These are phyloP conservation scores for Macrolepiota albuminosa DNA, from an alignment of 768 basidiomycete species.

Conservation along the genomic window DNA sequence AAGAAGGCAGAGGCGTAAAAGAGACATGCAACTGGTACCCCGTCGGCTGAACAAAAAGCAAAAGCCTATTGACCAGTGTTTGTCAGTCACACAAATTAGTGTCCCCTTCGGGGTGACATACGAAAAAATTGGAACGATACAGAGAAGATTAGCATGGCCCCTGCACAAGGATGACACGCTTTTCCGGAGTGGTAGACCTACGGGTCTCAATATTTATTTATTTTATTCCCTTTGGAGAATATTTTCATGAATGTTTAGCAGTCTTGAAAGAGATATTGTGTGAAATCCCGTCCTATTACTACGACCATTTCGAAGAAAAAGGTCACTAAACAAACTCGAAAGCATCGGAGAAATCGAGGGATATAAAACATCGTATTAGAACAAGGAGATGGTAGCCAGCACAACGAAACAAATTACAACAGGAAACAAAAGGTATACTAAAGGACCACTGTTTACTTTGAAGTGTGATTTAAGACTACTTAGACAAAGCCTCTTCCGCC, in stretches of 20 bases:
- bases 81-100: constrained; percentile 6
- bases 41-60: constrained; percentile 10
- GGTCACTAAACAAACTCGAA: no score
- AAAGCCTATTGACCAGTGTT: constrained; percentile 3
- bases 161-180: constrained; percentile 99
- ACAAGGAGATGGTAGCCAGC: constrained; percentile 78
- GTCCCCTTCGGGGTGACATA: constrained; percentile 92
- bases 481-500: constrained; percentile 85
- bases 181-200: constrained; percentile 83
- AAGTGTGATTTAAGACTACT: constrained; percentile 12
- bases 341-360: constrained; percentile 76
- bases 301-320: no score
- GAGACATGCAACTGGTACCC: not conserved
- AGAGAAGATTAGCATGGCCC: constrained; percentile 99
- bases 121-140: constrained; percentile 99
- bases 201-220: constrained; percentile 43
- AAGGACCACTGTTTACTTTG: not conserved
- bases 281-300: no score
- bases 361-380: constrained; percentile 99
- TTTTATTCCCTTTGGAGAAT: constrained; percentile 70
- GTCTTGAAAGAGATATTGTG: no score
- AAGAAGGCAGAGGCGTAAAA: not conserved
- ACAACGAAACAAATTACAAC: constrained; percentile 80
- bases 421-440: not conserved
- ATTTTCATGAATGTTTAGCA: no score